These are phyloP conservation scores for Solanum lignicaule DNA, from an alignment of 257 asterid genomes.

Conservation along the genomic window DNA sequence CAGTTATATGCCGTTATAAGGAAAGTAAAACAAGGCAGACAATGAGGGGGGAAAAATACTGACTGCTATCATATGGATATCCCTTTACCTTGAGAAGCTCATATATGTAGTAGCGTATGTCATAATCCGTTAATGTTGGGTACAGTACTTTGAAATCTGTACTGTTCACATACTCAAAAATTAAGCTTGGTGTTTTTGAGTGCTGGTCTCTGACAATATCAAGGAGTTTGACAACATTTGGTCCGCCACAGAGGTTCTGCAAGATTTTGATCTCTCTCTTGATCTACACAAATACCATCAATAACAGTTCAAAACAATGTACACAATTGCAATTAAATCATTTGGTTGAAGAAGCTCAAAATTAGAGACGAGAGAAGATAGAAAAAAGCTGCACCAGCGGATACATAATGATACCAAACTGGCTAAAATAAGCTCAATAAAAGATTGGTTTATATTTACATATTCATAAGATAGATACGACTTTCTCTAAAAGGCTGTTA, in stretches of 20 bases:
- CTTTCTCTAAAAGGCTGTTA: neutral
- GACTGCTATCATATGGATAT: neutral
- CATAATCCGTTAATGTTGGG: slow-evolving; percentile 71
- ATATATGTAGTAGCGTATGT: slow-evolving; percentile 71
- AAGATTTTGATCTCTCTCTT: slow-evolving; percentile 71
- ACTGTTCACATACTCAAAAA: slow-evolving; percentile 70
- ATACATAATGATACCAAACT: neutral
- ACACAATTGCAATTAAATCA: neutral
- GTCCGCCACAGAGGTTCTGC: slow-evolving; percentile 74
- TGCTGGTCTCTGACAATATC: slow-evolving; percentile 75
- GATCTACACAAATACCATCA: slow-evolving; percentile 29
- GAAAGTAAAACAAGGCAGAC: neutral
- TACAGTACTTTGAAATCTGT: slow-evolving; percentile 74
- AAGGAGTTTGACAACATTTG: slow-evolving; percentile 60
- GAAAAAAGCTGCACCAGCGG: neutral
- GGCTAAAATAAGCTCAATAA: neutral
- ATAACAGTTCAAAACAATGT: neutral
- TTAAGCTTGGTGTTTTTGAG: slow-evolving; percentile 76
- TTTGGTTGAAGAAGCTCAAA: neutral
- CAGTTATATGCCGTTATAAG: neutral
- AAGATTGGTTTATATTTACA: neutral
- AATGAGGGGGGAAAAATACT: neutral
- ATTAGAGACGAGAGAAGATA: neutral
- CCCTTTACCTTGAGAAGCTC: slow-evolving; percentile 71
- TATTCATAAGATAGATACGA: neutral